Evolutionary conservation across 2,329 filamentous ascomycete genomes (phyloP).

Genomic region (Stenocarpella maydis): DNA sequence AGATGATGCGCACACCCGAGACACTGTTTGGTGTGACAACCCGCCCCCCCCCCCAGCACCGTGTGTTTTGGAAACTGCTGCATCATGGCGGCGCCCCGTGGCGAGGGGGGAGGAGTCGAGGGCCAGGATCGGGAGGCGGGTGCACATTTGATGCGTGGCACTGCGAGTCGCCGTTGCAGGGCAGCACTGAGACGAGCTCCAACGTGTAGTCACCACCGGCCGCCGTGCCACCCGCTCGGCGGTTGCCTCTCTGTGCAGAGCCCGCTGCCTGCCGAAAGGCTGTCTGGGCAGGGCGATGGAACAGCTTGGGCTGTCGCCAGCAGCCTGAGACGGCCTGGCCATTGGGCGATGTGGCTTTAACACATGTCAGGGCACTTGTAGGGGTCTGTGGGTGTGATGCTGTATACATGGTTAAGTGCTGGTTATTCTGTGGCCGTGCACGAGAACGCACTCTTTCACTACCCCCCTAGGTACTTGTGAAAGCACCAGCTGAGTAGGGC

Average conservation of each 20-base stretch:
- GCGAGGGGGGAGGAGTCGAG: not conserved
- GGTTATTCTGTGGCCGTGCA: too few species aligned
- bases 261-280: not conserved
- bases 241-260: not conserved
- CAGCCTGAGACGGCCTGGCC: not conserved
- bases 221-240: constrained; percentile 2
- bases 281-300: not conserved
- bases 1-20: constrained; percentile 26
- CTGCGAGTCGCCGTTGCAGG: not conserved
- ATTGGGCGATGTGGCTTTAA: not conserved
- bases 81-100: not conserved
- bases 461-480: not conserved
- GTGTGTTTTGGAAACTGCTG: not conserved
- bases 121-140: constrained; percentile 13
- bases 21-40: constrained; percentile 21
- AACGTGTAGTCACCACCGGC: not conserved
- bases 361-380: too few species aligned
- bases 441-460: too few species aligned
- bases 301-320: not conserved
- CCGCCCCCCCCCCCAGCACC: not conserved
- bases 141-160: not conserved
- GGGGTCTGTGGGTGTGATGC: not conserved
- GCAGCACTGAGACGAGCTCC: too few species aligned
- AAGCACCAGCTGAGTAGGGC: not conserved
- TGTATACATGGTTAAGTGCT: too few species aligned